These are phyloP conservation scores for Penicillium soppii DNA, from an alignment of 495 filamentous ascomycete genomes.

Conservation along the genomic window DNA sequence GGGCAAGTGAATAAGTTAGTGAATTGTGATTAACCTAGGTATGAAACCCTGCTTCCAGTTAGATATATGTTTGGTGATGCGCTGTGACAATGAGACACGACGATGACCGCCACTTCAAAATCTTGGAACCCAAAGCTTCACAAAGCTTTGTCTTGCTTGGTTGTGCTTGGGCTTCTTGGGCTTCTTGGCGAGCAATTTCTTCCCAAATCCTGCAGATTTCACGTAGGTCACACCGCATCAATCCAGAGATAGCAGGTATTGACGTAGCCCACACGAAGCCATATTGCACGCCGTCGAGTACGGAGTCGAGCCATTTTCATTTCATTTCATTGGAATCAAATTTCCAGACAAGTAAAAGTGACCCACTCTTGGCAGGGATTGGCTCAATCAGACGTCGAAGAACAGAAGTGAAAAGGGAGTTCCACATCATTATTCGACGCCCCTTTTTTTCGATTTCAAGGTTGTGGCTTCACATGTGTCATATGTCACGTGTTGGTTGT, in stretches of 20 bases:
- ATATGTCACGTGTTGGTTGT: no score
- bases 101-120: background rate
- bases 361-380: conserved; percentile 4
- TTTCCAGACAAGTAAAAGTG: background rate
- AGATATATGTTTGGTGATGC: no score
- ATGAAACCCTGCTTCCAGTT: conserved; percentile 2
- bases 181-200: background rate
- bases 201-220: background rate
- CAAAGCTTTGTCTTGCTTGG: no score
- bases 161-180: conserved; percentile 2
- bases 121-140: background rate
- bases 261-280: background rate
- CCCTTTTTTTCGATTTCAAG: background rate
- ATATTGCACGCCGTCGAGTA: background rate
- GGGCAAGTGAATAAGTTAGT: no score
- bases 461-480: no score
- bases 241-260: background rate
- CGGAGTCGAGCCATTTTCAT: background rate
- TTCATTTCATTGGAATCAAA: conserved; percentile 1
- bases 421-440: conserved; percentile 7
- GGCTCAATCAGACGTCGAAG: background rate
- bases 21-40: background rate
- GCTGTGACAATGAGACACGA: background rate
- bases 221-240: conserved; percentile 3
- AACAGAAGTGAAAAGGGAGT: background rate